phyloP scores from a whole-genome alignment of 257 asterid species.

The Euphrasia confusa region DNA sequence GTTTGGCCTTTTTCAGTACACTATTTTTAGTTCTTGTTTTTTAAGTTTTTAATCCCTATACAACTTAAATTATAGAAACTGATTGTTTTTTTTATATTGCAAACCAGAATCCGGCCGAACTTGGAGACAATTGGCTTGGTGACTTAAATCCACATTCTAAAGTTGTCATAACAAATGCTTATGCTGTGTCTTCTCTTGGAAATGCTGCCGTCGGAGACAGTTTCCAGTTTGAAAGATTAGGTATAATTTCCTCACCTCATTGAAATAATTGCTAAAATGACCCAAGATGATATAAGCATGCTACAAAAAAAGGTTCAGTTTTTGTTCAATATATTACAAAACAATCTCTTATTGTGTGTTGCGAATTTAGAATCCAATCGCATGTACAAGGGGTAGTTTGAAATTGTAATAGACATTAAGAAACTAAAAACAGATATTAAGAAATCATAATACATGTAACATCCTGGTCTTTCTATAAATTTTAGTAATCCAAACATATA shows the following conservation, averaged over 20 bases:
- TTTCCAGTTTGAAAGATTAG: conserved; percentile 94
- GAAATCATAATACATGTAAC: too few relatives aligned
- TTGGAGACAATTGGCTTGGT: conserved; percentile 60
- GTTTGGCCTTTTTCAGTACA: conserved; percentile 30
- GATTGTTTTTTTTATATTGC: neutral
- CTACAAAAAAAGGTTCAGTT: too few relatives aligned
- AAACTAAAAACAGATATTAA: too few relatives aligned
- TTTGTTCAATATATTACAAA: neutral
- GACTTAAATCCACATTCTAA: conserved; percentile 76
- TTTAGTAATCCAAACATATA: too few relatives aligned
- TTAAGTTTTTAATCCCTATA: neutral
- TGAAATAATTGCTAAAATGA: neutral
- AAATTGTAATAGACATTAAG: too few relatives aligned
- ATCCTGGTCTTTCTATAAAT: too few relatives aligned
- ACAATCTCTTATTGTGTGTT: neutral
- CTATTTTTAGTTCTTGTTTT: neutral
- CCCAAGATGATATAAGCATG: neutral
- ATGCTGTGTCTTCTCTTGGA: conserved; percentile 58
- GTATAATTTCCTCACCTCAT: conserved; percentile 37
- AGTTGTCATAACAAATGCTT: conserved; percentile 57
- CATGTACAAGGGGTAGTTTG: too few relatives aligned
- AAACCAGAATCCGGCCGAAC: conserved; percentile 75
- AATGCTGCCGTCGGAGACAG: conserved; percentile 63
- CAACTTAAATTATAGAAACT: neutral
- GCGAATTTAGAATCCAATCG: too few relatives aligned